A percentile compares a stretch with the other conserved stretches of the same genome.
Evolutionary conservation across 805 yeast species (phyloP).

Genomic region (Metschnikowia gruessii): DNA sequence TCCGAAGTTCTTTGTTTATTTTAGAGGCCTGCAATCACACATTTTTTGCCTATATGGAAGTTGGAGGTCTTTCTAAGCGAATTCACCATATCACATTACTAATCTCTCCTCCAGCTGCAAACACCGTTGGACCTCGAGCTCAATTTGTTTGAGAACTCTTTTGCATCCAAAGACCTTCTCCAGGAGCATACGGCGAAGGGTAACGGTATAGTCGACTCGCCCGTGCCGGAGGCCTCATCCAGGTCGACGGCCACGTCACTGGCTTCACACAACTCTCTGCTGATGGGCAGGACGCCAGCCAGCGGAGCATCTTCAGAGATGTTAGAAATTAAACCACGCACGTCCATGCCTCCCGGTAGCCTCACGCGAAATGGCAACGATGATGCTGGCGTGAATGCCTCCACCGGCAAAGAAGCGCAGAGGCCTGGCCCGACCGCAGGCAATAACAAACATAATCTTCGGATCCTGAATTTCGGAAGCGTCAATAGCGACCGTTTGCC

Average conservation of each 20-base stretch:
- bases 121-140: slow-evolving; percentile 78
- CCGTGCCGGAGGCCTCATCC: slow-evolving; percentile 3
- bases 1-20: neutral
- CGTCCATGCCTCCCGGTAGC: neutral
- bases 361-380: neutral
- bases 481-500: slow-evolving; percentile 27
- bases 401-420: neutral
- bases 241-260: slow-evolving; percentile 9
- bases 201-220: neutral
- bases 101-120: slow-evolving; percentile 26
- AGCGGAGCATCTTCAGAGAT: slow-evolving; percentile 10
- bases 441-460: slow-evolving; percentile 34
- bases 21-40: neutral
- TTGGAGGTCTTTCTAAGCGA: slow-evolving; percentile 12
- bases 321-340: slow-evolving; percentile 11
- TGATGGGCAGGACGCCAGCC: slow-evolving; percentile 6
- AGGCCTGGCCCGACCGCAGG: neutral
- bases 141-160: slow-evolving; percentile 92
- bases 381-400: neutral
- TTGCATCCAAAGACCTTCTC: slow-evolving; percentile 58
- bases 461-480: slow-evolving; percentile 33
- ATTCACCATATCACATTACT: neutral
- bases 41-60: neutral
- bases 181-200: slow-evolving; percentile 9
- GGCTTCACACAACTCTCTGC: slow-evolving; percentile 10